These are phyloP conservation scores for Fusarium succisae DNA, from an alignment of 2,329 filamentous ascomycete genomes.

Conservation along the genomic window DNA sequence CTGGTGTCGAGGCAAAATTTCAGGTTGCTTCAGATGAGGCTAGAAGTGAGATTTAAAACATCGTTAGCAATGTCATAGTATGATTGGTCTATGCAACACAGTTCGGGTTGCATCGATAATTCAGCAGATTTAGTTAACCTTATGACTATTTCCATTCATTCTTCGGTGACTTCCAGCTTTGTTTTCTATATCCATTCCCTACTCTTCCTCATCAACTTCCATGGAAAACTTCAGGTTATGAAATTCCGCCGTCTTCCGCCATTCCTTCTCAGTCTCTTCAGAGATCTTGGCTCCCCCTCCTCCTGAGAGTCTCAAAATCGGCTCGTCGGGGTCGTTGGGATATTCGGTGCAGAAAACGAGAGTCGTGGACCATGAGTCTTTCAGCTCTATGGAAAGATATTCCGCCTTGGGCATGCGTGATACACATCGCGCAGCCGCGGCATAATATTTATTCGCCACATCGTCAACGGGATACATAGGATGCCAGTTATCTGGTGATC, in stretches of 20 bases:
- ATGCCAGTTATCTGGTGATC: neutral
- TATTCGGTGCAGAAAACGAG: neutral
- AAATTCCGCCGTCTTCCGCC: neutral
- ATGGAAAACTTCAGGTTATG: neutral
- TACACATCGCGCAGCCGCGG: neutral
- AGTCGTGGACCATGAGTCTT: neutral
- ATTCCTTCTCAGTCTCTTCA: neutral
- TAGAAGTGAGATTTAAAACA: neutral
- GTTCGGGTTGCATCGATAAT: fast-evolving
- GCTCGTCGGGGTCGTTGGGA: neutral
- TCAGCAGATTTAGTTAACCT: neutral
- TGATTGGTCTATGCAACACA: fast-evolving
- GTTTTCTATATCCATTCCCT: neutral
- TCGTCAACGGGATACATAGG: neutral
- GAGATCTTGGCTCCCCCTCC: neutral
- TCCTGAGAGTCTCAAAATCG: neutral
- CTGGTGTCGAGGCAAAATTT: conserved; percentile 34
- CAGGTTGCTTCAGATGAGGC: neutral
- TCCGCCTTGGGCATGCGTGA: neutral
- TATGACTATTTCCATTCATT: neutral
- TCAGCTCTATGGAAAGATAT: neutral
- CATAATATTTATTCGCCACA: neutral
- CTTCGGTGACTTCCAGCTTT: neutral
- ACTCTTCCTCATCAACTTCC: neutral
- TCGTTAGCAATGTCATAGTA: neutral